phyloP scores from a whole-genome alignment of 345 rosid genomes.

The Aegle marmelos region DNA sequence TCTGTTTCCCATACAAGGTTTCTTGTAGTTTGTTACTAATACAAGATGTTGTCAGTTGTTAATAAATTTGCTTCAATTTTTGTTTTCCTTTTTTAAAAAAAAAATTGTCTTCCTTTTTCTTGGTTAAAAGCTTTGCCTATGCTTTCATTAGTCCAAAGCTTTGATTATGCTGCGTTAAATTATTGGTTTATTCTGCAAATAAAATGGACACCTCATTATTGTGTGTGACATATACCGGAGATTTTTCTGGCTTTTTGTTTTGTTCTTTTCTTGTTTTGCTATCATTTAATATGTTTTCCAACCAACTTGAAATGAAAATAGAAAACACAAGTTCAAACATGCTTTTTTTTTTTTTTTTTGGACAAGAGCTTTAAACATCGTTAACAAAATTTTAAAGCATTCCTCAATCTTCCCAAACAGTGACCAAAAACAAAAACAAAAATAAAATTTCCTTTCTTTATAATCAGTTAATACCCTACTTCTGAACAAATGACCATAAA shows the following conservation, averaged over 20 bases:
- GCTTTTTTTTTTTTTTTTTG: too few relatives aligned
- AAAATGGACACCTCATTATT: neutral
- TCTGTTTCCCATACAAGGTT: neutral
- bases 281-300: too few relatives aligned
- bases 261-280: neutral
- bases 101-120: neutral
- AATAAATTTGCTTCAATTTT: neutral
- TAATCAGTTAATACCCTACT: too few relatives aligned
- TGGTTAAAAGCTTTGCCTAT: neutral
- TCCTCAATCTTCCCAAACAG: too few relatives aligned
- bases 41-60: constrained; percentile 2
- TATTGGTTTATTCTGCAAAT: neutral
- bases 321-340: too few relatives aligned
- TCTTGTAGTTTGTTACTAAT: neutral
- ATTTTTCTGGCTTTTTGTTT: too few relatives aligned
- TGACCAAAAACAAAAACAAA: too few relatives aligned
- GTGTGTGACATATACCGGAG: neutral
- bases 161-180: neutral
- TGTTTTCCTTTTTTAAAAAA: neutral
- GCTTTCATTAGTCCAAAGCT: neutral
- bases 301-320: too few relatives aligned
- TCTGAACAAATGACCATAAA: too few relatives aligned
- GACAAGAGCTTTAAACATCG: too few relatives aligned
- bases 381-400: too few relatives aligned
- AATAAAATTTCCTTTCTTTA: too few relatives aligned